Conservation (phyloP, 2,329 filamentous ascomycete genomes). For the Chrysosporium queenslandicum region DNA sequence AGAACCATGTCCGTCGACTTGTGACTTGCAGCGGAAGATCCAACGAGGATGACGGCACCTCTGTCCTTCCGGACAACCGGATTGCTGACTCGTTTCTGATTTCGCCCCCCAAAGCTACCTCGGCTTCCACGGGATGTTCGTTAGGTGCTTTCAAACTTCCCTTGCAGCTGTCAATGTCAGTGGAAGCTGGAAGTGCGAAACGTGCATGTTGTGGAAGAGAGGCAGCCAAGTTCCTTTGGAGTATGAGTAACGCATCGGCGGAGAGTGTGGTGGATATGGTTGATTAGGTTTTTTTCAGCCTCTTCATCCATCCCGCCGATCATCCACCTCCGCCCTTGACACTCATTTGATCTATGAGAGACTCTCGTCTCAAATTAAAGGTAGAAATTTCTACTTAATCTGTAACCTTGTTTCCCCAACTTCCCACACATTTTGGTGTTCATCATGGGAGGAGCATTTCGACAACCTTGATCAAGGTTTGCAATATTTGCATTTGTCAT, state of each 20-base stretch:
- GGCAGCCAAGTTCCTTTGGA: conserved; percentile 10
- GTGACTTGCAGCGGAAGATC: conserved; percentile 23
- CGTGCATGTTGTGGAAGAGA: conserved; percentile 31
- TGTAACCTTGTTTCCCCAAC: background rate
- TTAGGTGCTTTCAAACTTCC: conserved; percentile 19
- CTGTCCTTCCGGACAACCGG: conserved; percentile 26
- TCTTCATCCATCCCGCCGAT: too few species aligned
- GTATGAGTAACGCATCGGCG: background rate
- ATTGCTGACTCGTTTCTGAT: conserved; percentile 28
- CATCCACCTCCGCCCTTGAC: background rate
- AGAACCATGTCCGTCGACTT: conserved; percentile 32
- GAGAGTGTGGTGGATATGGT: conserved; percentile 6
- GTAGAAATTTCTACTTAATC: background rate
- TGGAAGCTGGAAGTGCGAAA: conserved; percentile 28
- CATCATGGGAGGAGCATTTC: background rate
- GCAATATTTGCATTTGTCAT: background rate
- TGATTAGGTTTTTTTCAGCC: background rate
- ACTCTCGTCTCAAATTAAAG: background rate
- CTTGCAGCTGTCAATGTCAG: conserved; percentile 23
- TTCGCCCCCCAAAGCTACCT: conserved; percentile 17
- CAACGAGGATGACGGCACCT: conserved; percentile 17
- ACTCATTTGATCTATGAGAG: background rate
- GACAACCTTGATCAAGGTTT: background rate
- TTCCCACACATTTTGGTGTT: background rate
- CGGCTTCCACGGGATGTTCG: conserved; percentile 16